Evolutionary conservation across 2,329 filamentous ascomycete species (phyloP), one percentile per base, ranked within the genome.

Genomic region (Chrysoporthe austroafricana): DNA sequence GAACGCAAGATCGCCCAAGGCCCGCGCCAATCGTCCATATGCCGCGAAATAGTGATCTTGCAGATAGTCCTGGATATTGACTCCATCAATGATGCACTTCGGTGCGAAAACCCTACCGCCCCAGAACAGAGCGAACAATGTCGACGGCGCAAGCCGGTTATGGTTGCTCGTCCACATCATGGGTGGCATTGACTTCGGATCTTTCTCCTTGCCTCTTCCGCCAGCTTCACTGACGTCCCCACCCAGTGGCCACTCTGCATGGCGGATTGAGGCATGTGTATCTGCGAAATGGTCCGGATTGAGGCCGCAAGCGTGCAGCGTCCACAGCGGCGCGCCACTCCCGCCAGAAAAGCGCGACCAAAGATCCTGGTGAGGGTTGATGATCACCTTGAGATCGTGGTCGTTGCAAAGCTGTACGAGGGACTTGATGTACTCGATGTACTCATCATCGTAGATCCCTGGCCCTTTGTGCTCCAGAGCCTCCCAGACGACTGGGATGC

Each of bases 111-210:
- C 70, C 14, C 68, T 56, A 1, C 73, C 72, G 32, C 63, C 72
- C 34, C 70, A 73, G 66, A 74, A 74, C 14, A 74, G 67, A 1
- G 72, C 66, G 46, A 73, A 74, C 8, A 73, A 16, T 13, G 73
- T 73, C 52, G 62, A 67, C 26, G 70, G 58, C 4, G 70, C 70
- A 4, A 74, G 65, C n/a, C 73, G 64, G 67, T 70, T 74, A 62
- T 73, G 70, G 57, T 74, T 74, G 7, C 72, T 74, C n/a, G 71
- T 73, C 73, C 72, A 74, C 70, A 73, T 72, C 73, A 74, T 74
- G 42, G 62, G 56, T 48, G 73, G 72, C 39, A 70, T 72, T n/a
- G 62, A 48, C 9, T 68, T 70, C n/a, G 73, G 73, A 57, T 74
- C 68, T 42, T 73, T 73, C 11, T 72, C 67, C 42, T 66, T 58